Percentiles rank a stretch among this genome's conserved stretches.
These are phyloP conservation scores for Warburgia ugandensis DNA, from an alignment of 164 flowering plant genomes.

Conservation along the genomic window DNA sequence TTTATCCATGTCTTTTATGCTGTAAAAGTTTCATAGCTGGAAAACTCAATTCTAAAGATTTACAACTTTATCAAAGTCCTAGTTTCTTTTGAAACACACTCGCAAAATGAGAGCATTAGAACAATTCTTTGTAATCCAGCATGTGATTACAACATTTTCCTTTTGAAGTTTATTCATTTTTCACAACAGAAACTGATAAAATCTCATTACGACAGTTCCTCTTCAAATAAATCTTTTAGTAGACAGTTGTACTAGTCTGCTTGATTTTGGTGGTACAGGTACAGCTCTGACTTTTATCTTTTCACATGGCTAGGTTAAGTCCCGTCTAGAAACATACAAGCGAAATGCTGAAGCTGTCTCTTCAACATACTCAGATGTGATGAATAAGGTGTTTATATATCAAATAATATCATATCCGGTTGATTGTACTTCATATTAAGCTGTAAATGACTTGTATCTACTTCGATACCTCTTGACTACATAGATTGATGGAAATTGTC, in stretches of 20 bases:
- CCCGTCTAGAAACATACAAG: conserved; percentile 59
- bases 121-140: too few species aligned
- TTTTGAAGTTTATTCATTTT: too few species aligned
- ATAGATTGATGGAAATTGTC: conserved; percentile 78
- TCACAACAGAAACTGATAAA: too few species aligned
- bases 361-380: conserved; percentile 41
- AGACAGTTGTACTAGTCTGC: background rate
- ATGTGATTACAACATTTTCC: too few species aligned
- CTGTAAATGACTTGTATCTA: conserved; percentile 3
- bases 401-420: background rate
- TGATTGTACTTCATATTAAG: background rate
- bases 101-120: too few species aligned
- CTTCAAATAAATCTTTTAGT: background rate
- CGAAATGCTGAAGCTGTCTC: conserved; percentile 50
- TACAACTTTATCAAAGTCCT: too few species aligned
- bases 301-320: conserved; percentile 41
- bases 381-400: conserved; percentile 37
- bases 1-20: too few species aligned
- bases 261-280: background rate
- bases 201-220: too few species aligned
- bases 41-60: too few species aligned
- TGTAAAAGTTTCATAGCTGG: too few species aligned
- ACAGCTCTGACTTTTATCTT: background rate
- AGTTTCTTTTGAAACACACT: too few species aligned
- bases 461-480: conserved; percentile 1